Conservation (phyloP, 345 rosid species). For the Linum lewisii region DNA sequence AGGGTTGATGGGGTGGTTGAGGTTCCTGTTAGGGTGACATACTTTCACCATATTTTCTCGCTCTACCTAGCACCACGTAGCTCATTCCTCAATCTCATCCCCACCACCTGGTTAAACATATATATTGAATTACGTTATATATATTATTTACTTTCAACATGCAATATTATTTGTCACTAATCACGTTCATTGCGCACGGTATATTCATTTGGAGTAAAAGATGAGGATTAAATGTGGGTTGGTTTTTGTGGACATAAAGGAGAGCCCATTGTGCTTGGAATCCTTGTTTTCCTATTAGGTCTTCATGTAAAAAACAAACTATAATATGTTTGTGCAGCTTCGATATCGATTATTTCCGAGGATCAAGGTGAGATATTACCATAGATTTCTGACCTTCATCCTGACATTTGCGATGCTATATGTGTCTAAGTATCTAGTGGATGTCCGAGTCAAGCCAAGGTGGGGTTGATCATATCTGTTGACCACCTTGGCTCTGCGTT, state of each 20-base stretch:
- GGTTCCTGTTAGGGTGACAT: constrained; percentile 3
- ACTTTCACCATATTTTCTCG: constrained; percentile 19
- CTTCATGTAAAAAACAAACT: background rate
- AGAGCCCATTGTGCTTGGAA: constrained; percentile 56
- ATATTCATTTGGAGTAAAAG: too few species aligned
- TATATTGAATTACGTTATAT: too few species aligned
- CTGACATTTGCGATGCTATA: constrained; percentile 66
- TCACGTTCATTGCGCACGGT: too few species aligned
- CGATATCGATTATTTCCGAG: constrained; percentile 53
- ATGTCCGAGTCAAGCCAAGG: too few species aligned
- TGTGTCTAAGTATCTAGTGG: constrained; percentile 37
- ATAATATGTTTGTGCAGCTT: too few species aligned
- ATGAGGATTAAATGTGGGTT: constrained; percentile 60
- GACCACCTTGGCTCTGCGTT: too few species aligned
- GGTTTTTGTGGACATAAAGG: constrained; percentile 36
- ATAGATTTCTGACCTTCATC: constrained; percentile 61
- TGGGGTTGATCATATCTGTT: too few species aligned
- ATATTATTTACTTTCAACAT: too few species aligned
- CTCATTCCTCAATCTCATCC: constrained; percentile 26
- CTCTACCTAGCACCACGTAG: constrained; percentile 15
- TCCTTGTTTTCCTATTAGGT: constrained; percentile 61
- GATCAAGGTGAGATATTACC: constrained; percentile 76
- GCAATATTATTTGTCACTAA: too few species aligned
- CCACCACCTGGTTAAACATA: constrained; percentile 12
- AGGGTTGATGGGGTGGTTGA: constrained; percentile 9